Evolutionary conservation across 768 basidiomycete genomes (phyloP).

Genomic region (Rickenella mellea): DNA sequence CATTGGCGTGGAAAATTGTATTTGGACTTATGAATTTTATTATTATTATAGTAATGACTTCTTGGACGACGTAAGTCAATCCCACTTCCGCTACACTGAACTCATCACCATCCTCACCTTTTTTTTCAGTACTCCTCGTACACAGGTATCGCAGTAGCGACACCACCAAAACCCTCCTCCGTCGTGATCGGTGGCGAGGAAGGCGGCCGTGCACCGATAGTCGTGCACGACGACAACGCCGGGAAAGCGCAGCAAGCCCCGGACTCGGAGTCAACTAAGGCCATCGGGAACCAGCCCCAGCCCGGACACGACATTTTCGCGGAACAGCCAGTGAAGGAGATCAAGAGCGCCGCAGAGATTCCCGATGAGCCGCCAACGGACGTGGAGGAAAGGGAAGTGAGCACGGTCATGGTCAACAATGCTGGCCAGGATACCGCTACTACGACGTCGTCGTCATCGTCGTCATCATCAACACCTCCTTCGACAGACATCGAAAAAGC

Average conservation of each 20-base stretch:
- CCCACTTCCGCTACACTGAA: not conserved
- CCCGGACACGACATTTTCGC: constrained; percentile 73
- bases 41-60: constrained; percentile 50
- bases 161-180: constrained; percentile 25
- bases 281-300: constrained; percentile 46
- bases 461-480: too few species aligned
- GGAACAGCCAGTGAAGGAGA: constrained; percentile 32
- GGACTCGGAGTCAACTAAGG: constrained; percentile 22
- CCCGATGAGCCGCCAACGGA: constrained; percentile 7
- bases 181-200: constrained; percentile 43
- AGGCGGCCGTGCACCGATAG: constrained; percentile 44
- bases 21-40: not conserved
- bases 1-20: not conserved
- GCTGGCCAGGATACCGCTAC: not conserved
- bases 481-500: too few species aligned
- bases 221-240: constrained; percentile 33
- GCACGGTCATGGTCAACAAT: constrained; percentile 21
- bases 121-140: constrained; percentile 52
- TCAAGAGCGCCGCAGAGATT: constrained; percentile 32
- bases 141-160: constrained; percentile 24
- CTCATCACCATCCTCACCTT: constrained; percentile 1
- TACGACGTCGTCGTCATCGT: too few species aligned
- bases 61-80: constrained; percentile 47
- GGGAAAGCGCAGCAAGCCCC: constrained; percentile 8
- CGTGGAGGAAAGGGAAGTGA: constrained; percentile 28